Base-by-base conservation (phyloP, 2,329 filamentous ascomycete genomes). In the Dactylellina sp. region DNA sequence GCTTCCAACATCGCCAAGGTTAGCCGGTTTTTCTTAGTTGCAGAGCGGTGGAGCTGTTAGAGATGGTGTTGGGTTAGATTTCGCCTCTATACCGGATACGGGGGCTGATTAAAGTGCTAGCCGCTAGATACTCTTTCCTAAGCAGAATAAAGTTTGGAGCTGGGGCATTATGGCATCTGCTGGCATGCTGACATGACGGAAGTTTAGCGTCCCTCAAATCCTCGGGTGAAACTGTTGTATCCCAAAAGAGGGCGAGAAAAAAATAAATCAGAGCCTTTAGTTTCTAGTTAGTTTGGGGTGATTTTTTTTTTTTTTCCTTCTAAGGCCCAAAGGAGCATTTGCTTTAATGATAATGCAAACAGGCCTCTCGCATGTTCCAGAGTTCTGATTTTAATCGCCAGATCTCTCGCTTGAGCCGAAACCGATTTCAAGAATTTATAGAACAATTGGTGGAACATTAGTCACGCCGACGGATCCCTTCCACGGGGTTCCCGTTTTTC, bases 371-470 rank as follows among this genome's bases (percentile, higher is more conserved):
- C 42, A 28, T 50, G 53, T 57, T 37, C 47, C 50, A 47, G 24
- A 28, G 32, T 44, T 49, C 37, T 24, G 63, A 32, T 64, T 64
- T 63, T 71, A 59, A 47, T 62, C 65, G 35, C 57, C 24, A 52
- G 16, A 56, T 47, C 53, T 35, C 22, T 72, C 60, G 68, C 68
- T 64, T 56, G 60, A 65, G 60, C 68, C 68, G 68, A 72, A 64
- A 47, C 68, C 68, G 28, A 65, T 61, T 61, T 64, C 59, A 64
- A 53, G 60, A 65, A 60, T 64, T 60, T 59, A 60, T 72, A 63
- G 66, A 52, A 62, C 42, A 46, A 60, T 47, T 44, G 12, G 64
- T 16, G 46, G 47, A 20, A 39, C n/a, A 65, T 72, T 65, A 72
- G 68, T 72, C 53, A 72, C 59, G 60, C 53, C 66, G 59, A 52